A percentile compares a stretch with the other conserved stretches of the same genome.
phyloP scores from a whole-genome alignment of 2,329 filamentous ascomycete genomes.

The Alternaria atra region DNA sequence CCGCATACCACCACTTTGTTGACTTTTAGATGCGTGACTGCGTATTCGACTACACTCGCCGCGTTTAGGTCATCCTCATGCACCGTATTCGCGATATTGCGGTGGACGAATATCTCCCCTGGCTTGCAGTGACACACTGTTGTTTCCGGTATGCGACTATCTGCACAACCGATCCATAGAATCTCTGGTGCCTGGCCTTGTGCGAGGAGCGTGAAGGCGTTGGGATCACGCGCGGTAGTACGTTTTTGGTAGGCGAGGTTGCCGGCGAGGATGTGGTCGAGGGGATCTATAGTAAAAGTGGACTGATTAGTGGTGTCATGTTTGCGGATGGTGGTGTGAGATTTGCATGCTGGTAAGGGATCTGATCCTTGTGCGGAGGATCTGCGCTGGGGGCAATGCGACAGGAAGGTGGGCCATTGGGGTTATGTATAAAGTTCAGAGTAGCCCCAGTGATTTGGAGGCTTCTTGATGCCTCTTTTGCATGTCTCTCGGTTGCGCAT shows the following conservation, averaged over 20 bases:
- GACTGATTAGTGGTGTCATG: constrained; percentile 32
- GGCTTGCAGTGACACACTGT: constrained; percentile 80
- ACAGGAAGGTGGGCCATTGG: background rate
- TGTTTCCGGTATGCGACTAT: constrained; percentile 85
- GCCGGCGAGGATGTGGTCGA: constrained; percentile 69
- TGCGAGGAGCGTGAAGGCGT: constrained; percentile 74
- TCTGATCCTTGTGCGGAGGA: background rate
- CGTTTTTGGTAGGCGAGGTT: constrained; percentile 77
- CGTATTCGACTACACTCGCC: constrained; percentile 79
- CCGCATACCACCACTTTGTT: constrained; percentile 70
- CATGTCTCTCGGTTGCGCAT: background rate
- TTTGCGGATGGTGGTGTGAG: constrained; percentile 12
- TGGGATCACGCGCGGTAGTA: constrained; percentile 71
- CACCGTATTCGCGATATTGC: constrained; percentile 81
- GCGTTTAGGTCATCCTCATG: constrained; percentile 72
- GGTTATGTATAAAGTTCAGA: background rate
- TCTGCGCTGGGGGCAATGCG: background rate
- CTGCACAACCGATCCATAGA: constrained; percentile 87
- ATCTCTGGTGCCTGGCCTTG: constrained; percentile 72
- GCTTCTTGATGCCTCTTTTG: background rate
- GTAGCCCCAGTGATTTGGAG: background rate
- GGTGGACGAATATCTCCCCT: constrained; percentile 87
- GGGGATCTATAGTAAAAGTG: constrained; percentile 58
- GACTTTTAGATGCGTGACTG: constrained; percentile 75
- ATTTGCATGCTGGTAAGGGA: background rate